Evolutionary conservation across 257 asterid genomes (phyloP).

Genomic region (Gentiana dahurica): DNA sequence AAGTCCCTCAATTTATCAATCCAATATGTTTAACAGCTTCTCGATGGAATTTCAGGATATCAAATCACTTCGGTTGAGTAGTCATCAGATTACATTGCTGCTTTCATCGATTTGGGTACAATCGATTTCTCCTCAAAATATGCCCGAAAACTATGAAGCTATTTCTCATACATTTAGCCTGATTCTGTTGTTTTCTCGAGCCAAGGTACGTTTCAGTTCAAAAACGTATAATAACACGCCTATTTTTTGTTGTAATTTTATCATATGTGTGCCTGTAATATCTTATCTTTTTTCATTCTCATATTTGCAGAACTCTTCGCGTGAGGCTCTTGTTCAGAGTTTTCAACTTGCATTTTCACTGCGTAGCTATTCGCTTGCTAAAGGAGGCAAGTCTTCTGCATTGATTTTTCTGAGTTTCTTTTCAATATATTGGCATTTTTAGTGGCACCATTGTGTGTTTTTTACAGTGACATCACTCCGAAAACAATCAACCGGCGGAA

Average conservation of each 20-base stretch:
- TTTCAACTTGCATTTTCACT: slow-evolving; percentile 85
- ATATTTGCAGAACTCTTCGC: slow-evolving; percentile 54
- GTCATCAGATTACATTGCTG: slow-evolving; percentile 68
- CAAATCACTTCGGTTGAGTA: slow-evolving; percentile 70
- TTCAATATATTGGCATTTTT: no score
- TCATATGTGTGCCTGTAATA: neutral
- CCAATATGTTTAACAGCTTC: neutral
- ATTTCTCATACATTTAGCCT: slow-evolving; percentile 86
- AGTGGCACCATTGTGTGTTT: no score
- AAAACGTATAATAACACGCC: no score
- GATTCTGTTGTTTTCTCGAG: slow-evolving; percentile 69
- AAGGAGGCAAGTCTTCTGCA: slow-evolving; percentile 38
- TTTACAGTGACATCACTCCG: no score
- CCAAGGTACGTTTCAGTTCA: slow-evolving; percentile 42
- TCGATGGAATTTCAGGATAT: slow-evolving; percentile 36
- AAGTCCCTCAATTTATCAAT: neutral
- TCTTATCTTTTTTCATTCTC: slow-evolving; percentile 1
- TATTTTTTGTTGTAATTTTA: no score
- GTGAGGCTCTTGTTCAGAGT: slow-evolving; percentile 66
- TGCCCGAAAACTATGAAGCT: slow-evolving; percentile 86
- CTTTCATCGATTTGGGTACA: slow-evolving; percentile 85
- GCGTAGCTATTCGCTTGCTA: slow-evolving; percentile 41
- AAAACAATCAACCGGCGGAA: no score
- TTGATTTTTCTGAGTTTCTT: no score
- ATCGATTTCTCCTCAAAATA: slow-evolving; percentile 58